Percentiles rank a stretch among this genome's conserved stretches.
These are phyloP conservation scores for Phytophthora boehmeriae DNA, from an alignment of 352 stramenopile genomes.

Conservation along the genomic window DNA sequence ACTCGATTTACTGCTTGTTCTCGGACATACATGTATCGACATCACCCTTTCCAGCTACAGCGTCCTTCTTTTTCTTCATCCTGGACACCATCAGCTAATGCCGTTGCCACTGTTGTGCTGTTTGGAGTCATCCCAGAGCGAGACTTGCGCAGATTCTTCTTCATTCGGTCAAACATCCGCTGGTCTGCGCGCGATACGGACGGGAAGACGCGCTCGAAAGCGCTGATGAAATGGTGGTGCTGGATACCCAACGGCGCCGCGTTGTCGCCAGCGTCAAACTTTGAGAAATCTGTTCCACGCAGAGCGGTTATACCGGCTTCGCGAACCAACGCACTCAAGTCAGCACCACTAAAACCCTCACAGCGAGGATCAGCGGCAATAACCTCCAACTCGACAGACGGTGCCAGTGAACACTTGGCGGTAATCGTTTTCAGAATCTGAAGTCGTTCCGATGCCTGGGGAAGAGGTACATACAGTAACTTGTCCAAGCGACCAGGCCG, in stretches of 20 bases:
- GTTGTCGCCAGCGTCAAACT: slow-evolving; percentile 31
- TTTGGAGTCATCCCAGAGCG: slow-evolving; percentile 41
- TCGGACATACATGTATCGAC: slow-evolving; percentile 20
- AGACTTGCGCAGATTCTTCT: slow-evolving; percentile 84
- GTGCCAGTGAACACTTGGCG: slow-evolving; percentile 66
- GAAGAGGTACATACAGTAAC: slow-evolving; percentile 98
- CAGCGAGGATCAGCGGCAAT: slow-evolving; percentile 92
- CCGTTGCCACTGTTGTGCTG: slow-evolving; percentile 6
- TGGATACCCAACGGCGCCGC: slow-evolving; percentile 57
- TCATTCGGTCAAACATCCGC: slow-evolving; percentile 90
- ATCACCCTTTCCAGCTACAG: slow-evolving; percentile 8
- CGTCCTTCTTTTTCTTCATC: slow-evolving; percentile 5
- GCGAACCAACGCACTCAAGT: slow-evolving; percentile 96
- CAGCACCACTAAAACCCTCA: slow-evolving; percentile 96
- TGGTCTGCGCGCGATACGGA: slow-evolving; percentile 85
- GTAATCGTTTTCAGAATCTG: slow-evolving; percentile 94
- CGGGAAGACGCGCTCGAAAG: slow-evolving; percentile 84
- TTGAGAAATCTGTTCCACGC: slow-evolving; percentile 61
- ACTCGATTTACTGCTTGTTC: slow-evolving; percentile 15
- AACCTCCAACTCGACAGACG: slow-evolving; percentile 84
- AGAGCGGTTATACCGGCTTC: slow-evolving; percentile 97
- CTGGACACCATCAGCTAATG: neutral
- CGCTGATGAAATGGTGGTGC: slow-evolving; percentile 68
- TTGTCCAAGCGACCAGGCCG: slow-evolving; percentile 98
- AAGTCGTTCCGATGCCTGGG: slow-evolving; percentile 68